Conservation (phyloP, 305 asterid species). For the Andrographis paniculata region DNA sequence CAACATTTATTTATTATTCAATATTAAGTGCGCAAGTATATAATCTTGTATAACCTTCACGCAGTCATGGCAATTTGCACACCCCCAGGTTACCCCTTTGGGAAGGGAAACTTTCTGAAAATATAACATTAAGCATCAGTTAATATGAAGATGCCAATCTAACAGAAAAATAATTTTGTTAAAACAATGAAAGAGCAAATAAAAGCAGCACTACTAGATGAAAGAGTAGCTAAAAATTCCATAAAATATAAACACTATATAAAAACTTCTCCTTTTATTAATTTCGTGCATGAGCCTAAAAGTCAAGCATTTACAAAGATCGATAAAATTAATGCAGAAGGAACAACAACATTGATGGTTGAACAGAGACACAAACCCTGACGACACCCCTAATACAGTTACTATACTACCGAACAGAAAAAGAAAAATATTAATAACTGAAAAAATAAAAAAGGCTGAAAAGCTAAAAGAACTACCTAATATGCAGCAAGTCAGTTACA, state of each 20-base stretch:
- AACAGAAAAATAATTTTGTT: too few species aligned
- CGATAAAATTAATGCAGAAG: too few species aligned
- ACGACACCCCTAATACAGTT: too few species aligned
- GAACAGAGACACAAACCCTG: too few species aligned
- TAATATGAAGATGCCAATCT: conserved; percentile 4
- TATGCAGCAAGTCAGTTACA: too few species aligned
- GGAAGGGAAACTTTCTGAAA: conserved; percentile 51
- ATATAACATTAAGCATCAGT: conserved; percentile 19
- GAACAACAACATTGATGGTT: too few species aligned
- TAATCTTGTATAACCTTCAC: conserved; percentile 35
- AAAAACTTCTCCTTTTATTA: neutral
- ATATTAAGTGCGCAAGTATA: neutral
- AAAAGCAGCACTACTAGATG: neutral
- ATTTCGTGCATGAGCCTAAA: conserved; percentile 7
- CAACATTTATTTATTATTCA: neutral
- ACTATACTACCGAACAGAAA: too few species aligned
- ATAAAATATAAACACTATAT: neutral
- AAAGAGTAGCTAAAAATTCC: conserved; percentile 10
- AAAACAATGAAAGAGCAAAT: conserved; percentile 2
- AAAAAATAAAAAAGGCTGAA: too few species aligned
- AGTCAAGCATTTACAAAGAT: too few species aligned
- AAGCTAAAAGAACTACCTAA: too few species aligned
- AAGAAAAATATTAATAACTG: too few species aligned
- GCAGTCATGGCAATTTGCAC: conserved; percentile 50
- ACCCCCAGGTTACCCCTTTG: conserved; percentile 66